Evolutionary conservation across 257 asterid species (phyloP), one percentile per base, ranked within the genome.

Genomic region (Orobanche coerulescens): DNA sequence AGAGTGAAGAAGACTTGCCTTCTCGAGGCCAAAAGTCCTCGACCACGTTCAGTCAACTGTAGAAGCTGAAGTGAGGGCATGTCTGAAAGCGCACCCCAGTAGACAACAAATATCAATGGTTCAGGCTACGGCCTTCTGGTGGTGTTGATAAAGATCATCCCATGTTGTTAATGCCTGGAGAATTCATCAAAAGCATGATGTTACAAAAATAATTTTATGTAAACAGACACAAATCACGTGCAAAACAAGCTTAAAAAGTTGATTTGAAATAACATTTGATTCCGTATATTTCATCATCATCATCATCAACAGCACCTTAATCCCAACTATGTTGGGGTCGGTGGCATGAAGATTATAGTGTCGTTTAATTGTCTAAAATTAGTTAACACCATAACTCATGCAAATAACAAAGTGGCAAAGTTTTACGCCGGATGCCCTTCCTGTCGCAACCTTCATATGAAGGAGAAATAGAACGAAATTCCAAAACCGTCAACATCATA

Each of bases 11-110:
- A 63, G 24, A 42, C 33, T 64, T 67, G 88, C 99, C 95, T 89
- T 79, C 94, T 89, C 14, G 97, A 89, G 66, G 95, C 80, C 81
- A 93, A 60, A 71, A 93, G 82, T 60, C 92, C 86, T 67, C 95
- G 90, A 23, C 99, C 99, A 79, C 76, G 97, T 70, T 89, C 95
- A 52, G 99, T 93, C 78, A 93, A 78, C 84, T 86, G 94, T 75
- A 93, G 80, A 76, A 93, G 96, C 83, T 93, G 99, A 77, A 89
- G 99, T 50, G 99, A 89, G 64, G 94, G 92, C 99, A 93, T 93
- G 49, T 63, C 72, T 55, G 57, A 49, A 63, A 72, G 73, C 65
- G 67, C 70, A 67, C 79, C 79, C 65, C 71, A 64, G 74, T 64
- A 49, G 62, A 69, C 66, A 76, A 71, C 52, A 78, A 71, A 57